A percentile compares a stretch with the other conserved stretches of the same genome.
These are phyloP conservation scores for Fusarium xylarioides DNA, from an alignment of 2,329 filamentous ascomycete species.

Conservation along the genomic window DNA sequence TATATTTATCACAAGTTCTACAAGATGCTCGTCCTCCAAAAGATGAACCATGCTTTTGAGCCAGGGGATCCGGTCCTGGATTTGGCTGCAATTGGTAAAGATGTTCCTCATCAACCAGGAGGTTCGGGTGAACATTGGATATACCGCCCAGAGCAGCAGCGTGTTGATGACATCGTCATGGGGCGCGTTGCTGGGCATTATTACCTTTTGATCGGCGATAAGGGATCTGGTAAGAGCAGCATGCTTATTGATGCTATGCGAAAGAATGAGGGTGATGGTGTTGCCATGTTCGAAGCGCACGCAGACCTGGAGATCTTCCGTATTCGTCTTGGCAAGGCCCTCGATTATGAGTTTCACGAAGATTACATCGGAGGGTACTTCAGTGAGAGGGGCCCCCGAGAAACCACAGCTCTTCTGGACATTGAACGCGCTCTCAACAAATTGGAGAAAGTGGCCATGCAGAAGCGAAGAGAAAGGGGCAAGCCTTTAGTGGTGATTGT, in stretches of 20 bases:
- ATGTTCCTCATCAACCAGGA: conserved; percentile 56
- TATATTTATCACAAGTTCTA: conserved; percentile 85
- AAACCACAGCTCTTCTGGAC: conserved; percentile 90
- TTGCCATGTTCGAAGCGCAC: conserved; percentile 96
- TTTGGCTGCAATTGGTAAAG: conserved; percentile 73
- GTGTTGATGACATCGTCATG: conserved; percentile 83
- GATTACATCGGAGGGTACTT: conserved; percentile 98
- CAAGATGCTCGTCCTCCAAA: conserved; percentile 88
- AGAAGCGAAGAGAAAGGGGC: conserved; percentile 67
- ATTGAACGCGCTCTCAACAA: conserved; percentile 98
- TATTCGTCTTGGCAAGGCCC: conserved; percentile 87
- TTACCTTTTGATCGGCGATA: conserved; percentile 90
- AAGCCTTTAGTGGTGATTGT: conserved; percentile 89
- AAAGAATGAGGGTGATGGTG: conserved; percentile 86
- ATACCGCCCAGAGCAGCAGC: conserved; percentile 79
- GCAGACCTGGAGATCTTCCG: conserved; percentile 95
- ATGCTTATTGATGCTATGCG: conserved; percentile 97
- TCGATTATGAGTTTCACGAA: conserved; percentile 97
- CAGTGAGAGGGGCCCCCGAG: conserved; percentile 89
- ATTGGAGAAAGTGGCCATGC: conserved; percentile 91
- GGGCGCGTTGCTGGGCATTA: conserved; percentile 83
- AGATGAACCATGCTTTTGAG: conserved; percentile 91
- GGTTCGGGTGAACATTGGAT: conserved; percentile 71
- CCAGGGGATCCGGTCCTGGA: conserved; percentile 91
- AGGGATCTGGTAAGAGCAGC: conserved; percentile 94